These are phyloP conservation scores for Rhytidhysteron rufulum DNA, from an alignment of 2,329 filamentous ascomycete species.

Conservation along the genomic window DNA sequence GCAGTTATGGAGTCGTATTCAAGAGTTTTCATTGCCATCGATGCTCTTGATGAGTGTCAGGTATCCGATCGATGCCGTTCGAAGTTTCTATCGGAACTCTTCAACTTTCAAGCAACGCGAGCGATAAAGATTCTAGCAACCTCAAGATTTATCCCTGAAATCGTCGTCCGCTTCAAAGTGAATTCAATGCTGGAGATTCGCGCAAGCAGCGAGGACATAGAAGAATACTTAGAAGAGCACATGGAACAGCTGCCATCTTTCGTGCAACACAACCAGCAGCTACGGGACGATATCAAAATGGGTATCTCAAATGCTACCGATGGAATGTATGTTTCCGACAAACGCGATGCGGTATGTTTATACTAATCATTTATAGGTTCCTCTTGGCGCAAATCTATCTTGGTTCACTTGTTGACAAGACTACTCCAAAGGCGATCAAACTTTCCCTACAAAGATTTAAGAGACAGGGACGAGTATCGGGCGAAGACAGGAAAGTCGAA, in stretches of 20 bases:
- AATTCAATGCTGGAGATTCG: conserved; percentile 5
- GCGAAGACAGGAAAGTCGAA: not conserved
- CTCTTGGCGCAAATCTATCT: conserved; percentile 35
- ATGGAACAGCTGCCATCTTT: conserved; percentile 4
- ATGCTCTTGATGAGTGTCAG: conserved; percentile 27
- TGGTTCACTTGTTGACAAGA: conserved; percentile 23
- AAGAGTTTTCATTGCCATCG: conserved; percentile 20
- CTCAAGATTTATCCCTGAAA: conserved; percentile 10
- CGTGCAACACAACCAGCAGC: conserved; percentile 1
- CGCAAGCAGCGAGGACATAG: conserved; percentile 10
- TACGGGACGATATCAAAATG: conserved; percentile 3
- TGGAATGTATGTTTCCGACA: conserved; percentile 8
- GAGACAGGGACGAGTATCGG: no score
- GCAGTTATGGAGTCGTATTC: conserved; percentile 10
- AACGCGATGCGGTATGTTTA: conserved; percentile 1
- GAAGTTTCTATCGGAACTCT: conserved; percentile 3
- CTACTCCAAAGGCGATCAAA: conserved; percentile 26
- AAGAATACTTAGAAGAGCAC: conserved; percentile 5
- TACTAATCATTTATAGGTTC: conserved; percentile 24
- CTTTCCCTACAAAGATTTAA: conserved; percentile 37
- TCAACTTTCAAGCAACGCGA: conserved; percentile 4
- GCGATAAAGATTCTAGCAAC: conserved; percentile 8
- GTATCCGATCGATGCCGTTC: conserved; percentile 4
- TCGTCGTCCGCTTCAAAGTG: conserved; percentile 4
- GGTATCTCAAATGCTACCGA: conserved; percentile 5